Conservation (phyloP, 163 green algal species). For the Prototheca cutis region DNA sequence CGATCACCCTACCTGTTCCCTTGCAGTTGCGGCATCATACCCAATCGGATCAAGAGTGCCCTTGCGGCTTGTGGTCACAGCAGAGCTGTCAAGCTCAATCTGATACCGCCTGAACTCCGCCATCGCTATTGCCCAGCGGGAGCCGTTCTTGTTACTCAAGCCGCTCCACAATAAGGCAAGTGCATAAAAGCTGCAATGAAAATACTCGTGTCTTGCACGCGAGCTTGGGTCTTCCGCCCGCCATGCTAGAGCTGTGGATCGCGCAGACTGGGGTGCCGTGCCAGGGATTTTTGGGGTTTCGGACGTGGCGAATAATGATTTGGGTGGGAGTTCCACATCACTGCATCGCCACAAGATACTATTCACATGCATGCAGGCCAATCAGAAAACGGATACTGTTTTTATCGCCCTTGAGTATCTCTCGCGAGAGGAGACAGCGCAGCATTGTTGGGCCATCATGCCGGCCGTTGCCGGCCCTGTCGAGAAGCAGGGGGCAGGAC, state of each 20-base stretch:
- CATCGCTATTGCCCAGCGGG: slow-evolving; percentile 10
- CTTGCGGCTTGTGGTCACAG: slow-evolving; percentile 5
- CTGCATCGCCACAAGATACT: background rate
- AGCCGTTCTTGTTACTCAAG: background rate
- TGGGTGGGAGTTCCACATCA: background rate
- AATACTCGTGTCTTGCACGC: too few species aligned
- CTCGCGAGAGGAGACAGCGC: too few species aligned
- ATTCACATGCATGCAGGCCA: background rate
- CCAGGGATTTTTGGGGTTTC: background rate
- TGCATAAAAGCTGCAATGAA: background rate
- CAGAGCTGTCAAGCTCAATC: slow-evolving; percentile 19
- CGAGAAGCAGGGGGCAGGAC: slow-evolving; percentile 20
- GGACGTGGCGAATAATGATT: background rate
- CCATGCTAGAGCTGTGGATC: too few species aligned
- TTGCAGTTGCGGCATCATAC: slow-evolving; percentile 17
- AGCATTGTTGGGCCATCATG: too few species aligned
- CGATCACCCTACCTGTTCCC: slow-evolving; percentile 21
- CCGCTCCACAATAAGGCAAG: background rate
- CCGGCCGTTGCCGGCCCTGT: background rate
- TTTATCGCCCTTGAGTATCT: background rate
- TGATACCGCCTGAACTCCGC: slow-evolving; percentile 27
- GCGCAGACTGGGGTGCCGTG: too few species aligned
- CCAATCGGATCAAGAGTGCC: slow-evolving; percentile 32
- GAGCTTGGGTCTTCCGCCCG: too few species aligned
- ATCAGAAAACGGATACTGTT: background rate